Evolutionary conservation across 2,329 filamentous ascomycete genomes (phyloP), one percentile per base, ranked within the genome.

Genomic region (Pseudocercospora macadamiae): DNA sequence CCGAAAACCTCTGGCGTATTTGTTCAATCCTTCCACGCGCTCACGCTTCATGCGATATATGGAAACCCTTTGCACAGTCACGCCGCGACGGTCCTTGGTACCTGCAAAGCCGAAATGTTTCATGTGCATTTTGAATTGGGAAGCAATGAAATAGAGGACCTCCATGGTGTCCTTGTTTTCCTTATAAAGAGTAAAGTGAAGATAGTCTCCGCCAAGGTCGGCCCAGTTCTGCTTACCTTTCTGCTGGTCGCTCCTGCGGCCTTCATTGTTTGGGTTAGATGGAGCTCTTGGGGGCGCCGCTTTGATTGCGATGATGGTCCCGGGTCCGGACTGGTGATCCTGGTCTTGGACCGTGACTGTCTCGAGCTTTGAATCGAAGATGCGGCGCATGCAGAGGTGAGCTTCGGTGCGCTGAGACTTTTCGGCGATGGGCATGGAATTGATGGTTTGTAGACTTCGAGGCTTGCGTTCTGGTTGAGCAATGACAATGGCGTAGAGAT

Each of bases 101-200:
- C 93, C 93, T 3, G 93, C 91, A 68, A 96, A 93, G 58, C 86
- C 82, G 66, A 93, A 89, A 23, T 84, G 81, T 72, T 90, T 92
- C 3, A 82, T 71, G 37, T 82, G 82, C 64, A 90, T 80, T 70
- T 88, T 89, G 63, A 96, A 77, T 64, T 89, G 83, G 42, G 88
- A 88, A 1, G 88, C 85, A 37, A 97, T 83, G 69, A 89, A 90
- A 54, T 86, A 88, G 54, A 96, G 82, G 0, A 91, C 88, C 68
- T 97, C 93, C 90, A 96, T 96, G 1, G 93, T 97, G 72, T 97
- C 93, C 71, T 93, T 93, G 77, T 97, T 97, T 77, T 96, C 93
- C 77, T 97, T 97, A 83, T 93, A 96, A 52, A 97, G 81, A 0
- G 90, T 93, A 73, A 96, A 96, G 74, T 96, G 92, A 12, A 96